A percentile compares a stretch with the other conserved stretches of the same genome.
Evolutionary conservation across 202 grass and related monocot species (phyloP).

Genomic region (Cymbopogon flexuosus): DNA sequence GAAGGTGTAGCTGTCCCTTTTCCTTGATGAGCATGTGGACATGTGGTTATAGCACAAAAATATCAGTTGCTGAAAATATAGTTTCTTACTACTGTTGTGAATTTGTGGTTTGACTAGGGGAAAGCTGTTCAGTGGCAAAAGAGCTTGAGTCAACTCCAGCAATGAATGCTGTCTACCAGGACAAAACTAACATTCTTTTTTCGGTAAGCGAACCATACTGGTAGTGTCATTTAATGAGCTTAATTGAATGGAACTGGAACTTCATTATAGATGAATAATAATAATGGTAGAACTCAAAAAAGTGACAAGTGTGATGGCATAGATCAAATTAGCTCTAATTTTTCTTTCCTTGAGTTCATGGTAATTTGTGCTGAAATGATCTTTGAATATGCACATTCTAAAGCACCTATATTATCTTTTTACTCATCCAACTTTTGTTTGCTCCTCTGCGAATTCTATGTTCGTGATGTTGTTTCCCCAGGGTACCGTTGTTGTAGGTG

Average conservation of each 20-base stretch:
- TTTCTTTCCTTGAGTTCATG: conserved; percentile 14
- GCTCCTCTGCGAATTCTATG: conserved; percentile 1
- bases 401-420: background rate
- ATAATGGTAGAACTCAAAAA: background rate
- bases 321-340: background rate
- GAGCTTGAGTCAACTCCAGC: conserved; percentile 70
- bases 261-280: background rate
- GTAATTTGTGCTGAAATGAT: conserved; percentile 12
- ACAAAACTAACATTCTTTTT: conserved; percentile 98
- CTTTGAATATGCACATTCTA: background rate
- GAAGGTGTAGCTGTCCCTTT: background rate
- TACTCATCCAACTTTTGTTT: background rate
- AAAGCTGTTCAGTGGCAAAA: conserved; percentile 98
- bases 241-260: background rate
- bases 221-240: background rate
- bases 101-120: conserved; percentile 53
- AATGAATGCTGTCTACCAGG: conserved; percentile 94
- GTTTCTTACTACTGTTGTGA: conserved; percentile 21
- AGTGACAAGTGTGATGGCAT: background rate
- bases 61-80: background rate
- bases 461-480: conserved; percentile 36
- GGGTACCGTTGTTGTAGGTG: conserved; percentile 94
- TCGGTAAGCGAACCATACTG: conserved; percentile 54
- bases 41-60: conserved; percentile 7
- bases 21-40: background rate